phyloP scores from a whole-genome alignment of 306 rosid species.

The Hylodesmum podocarpum region DNA sequence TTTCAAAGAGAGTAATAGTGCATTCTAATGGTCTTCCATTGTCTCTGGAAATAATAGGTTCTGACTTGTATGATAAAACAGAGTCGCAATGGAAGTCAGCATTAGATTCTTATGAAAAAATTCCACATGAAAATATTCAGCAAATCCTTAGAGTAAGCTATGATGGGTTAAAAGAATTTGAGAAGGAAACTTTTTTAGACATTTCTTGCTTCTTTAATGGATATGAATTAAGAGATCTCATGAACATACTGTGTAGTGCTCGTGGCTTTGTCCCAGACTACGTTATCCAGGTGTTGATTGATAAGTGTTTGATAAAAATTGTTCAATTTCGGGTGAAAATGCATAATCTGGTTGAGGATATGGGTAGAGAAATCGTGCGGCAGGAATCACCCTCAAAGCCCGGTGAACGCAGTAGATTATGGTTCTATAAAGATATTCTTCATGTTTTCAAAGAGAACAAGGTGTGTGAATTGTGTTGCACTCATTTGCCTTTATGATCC shows the following conservation, averaged over 20 bases:
- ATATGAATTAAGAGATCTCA: background rate
- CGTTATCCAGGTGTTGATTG: background rate
- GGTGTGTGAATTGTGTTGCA: background rate
- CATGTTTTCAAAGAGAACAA: conserved; percentile 5
- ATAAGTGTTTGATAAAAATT: background rate
- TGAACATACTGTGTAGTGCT: background rate
- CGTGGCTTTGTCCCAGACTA: background rate
- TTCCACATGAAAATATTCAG: conserved; percentile 15
- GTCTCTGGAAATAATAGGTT: background rate
- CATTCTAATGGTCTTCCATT: background rate
- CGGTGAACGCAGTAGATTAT: background rate
- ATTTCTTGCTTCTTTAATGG: conserved; percentile 17
- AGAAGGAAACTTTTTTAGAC: background rate
- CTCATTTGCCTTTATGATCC: background rate
- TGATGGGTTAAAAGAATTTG: background rate
- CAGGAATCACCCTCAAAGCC: background rate
- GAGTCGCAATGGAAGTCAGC: background rate
- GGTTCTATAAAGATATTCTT: background rate
- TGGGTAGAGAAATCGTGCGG: background rate
- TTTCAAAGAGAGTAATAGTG: background rate
- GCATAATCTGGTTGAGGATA: conserved; percentile 1
- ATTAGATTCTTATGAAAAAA: background rate
- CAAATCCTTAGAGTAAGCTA: conserved; percentile 16
- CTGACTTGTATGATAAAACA: background rate
- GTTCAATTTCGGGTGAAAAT: background rate